These are phyloP conservation scores for Gymnopus androsaceus DNA, from an alignment of 1,284 basidiomycete species.

Conservation along the genomic window DNA sequence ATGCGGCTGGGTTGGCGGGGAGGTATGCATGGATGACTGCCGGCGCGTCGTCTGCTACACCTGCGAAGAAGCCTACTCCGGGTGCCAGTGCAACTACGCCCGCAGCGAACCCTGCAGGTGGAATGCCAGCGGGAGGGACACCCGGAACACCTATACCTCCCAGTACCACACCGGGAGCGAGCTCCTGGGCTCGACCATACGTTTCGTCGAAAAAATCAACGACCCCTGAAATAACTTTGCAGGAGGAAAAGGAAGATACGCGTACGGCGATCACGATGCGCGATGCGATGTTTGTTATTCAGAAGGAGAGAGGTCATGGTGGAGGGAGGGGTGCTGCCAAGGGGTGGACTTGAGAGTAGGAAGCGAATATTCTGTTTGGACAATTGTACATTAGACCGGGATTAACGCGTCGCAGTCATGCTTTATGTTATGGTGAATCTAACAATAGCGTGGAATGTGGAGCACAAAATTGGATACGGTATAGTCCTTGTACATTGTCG, in stretches of 20 bases:
- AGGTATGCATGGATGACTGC: slow-evolving; percentile 87
- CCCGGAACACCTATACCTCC: no score
- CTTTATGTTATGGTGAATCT: no score
- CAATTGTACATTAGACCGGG: no score
- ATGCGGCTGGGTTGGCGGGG: slow-evolving; percentile 77
- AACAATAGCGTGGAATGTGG: no score
- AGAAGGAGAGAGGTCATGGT: slow-evolving; percentile 77
- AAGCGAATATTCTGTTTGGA: no score
- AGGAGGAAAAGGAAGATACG: slow-evolving; percentile 51
- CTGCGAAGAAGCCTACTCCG: slow-evolving; percentile 42
- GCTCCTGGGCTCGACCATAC: slow-evolving; percentile 70
- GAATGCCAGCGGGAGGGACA: no score
- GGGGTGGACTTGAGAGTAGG: slow-evolving; percentile 61
- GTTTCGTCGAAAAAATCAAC: slow-evolving; percentile 48
- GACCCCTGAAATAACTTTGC: slow-evolving; percentile 27
- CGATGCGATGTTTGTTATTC: slow-evolving; percentile 79
- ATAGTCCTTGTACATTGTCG: no score
- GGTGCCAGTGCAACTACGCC: slow-evolving; percentile 26
- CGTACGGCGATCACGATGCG: slow-evolving; percentile 64
- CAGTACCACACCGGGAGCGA: no score
- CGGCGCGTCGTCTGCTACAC: slow-evolving; percentile 47
- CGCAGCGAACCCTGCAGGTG: slow-evolving; percentile 35
- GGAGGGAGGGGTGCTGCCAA: slow-evolving; percentile 72
- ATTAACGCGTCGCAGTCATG: no score
- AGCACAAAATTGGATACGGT: no score